Base-by-base conservation (phyloP, 2,329 filamentous ascomycete genomes). In the Claviceps capensis region DNA sequence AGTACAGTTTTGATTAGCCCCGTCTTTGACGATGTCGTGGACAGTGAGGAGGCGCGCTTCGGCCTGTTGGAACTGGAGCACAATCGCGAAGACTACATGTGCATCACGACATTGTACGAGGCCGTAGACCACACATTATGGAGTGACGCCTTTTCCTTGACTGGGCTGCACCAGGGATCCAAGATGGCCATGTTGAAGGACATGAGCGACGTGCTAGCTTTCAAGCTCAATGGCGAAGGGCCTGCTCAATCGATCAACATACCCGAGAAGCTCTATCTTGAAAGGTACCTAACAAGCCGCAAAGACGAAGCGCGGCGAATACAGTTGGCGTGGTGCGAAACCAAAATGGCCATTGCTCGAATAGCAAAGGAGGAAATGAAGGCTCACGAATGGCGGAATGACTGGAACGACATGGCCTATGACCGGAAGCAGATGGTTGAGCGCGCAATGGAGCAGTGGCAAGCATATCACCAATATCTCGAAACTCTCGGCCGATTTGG, bases 261-360 rank as follows among this genome's bases (percentile, higher is more conserved):
- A 37, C 77, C 77, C 5, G 63, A 65, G 43, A 63, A 72, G 13
- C 71, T 78, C 55, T 79, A 77, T 56, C 72, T 75, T 1, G 77
- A 80, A 60, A 72, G 69, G n/a, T 81, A 79, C 53, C 61, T 77
- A 49, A 64, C 67, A 47, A 62, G 58, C 11, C 69, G 71, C 14
- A 72, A 70, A 51, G 65, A 73, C 11, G 70, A 74, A 50, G 72
- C 76, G 14, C 55, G 70, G 8, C 66, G 68, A 7, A 75, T 78
- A 43, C 71, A 73, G 54, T 53, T 54, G 13, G 67, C 60, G 1
- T 67, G 62, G 64, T 61, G 60, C 40, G 59, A 65, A 17, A 65
- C 63, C 4, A 68, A 67, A 50, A 57, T 55, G 34, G 60, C 57
- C 11, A 58, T 63, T 42, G 46, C 52, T 5, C 60, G 51, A 13